These are phyloP conservation scores for Cryomyces minteri DNA, from an alignment of 495 filamentous ascomycete species.

Conservation along the genomic window DNA sequence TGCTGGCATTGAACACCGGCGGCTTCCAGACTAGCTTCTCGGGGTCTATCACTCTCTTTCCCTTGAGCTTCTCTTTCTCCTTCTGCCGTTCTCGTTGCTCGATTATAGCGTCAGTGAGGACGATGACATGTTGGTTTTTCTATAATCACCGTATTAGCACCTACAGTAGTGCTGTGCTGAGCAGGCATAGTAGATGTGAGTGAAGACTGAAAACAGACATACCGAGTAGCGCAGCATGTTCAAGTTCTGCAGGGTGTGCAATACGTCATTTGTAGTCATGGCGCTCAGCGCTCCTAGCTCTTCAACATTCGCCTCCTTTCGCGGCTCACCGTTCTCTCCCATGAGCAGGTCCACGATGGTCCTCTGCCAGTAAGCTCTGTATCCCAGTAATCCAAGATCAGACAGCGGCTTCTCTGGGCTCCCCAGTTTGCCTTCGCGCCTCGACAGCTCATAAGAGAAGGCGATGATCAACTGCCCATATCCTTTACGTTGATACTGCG, in stretches of 20 bases:
- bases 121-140: slow-evolving; percentile 85
- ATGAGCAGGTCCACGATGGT: slow-evolving; percentile 72
- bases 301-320: slow-evolving; percentile 59
- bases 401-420: slow-evolving; percentile 93
- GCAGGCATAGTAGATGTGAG: no score
- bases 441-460: slow-evolving; percentile 94
- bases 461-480: slow-evolving; percentile 87
- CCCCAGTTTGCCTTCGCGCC: slow-evolving; percentile 83
- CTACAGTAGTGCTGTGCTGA: no score
- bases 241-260: slow-evolving; percentile 78
- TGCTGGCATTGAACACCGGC: slow-evolving; percentile 77
- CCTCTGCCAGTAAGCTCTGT: slow-evolving; percentile 93
- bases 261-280: slow-evolving; percentile 91
- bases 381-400: slow-evolving; percentile 78
- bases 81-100: slow-evolving; percentile 52
- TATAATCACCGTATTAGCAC: slow-evolving; percentile 8
- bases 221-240: slow-evolving; percentile 86
- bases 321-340: slow-evolving; percentile 22
- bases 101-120: slow-evolving; percentile 61
- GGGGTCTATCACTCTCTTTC: slow-evolving; percentile 55
- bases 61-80: slow-evolving; percentile 60
- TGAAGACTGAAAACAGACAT: slow-evolving; percentile 9
- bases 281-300: slow-evolving; percentile 57
- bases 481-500: slow-evolving; percentile 87
- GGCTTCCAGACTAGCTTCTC: slow-evolving; percentile 83